A percentile compares a stretch with the other conserved stretches of the same genome.
Evolutionary conservation across 371 early-diverging fungal genomes (phyloP).

Genomic region (Mortierella sp.): DNA sequence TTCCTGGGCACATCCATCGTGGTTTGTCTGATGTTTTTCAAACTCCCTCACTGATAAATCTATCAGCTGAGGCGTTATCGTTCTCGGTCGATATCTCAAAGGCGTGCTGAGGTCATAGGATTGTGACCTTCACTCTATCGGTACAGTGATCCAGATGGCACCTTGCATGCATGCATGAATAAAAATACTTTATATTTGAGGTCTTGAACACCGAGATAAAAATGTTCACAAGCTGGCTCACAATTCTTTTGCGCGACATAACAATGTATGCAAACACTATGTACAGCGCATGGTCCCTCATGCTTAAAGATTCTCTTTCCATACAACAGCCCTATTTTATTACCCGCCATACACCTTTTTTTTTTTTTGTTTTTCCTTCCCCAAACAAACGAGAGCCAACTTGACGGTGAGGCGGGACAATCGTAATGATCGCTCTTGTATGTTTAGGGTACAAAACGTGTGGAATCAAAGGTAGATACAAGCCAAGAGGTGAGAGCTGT

Average conservation of each 20-base stretch:
- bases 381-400: slow-evolving; percentile 5
- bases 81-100: neutral
- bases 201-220: too few relatives aligned
- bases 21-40: too few relatives aligned
- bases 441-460: neutral
- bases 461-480: neutral
- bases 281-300: slow-evolving; percentile 1
- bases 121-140: too few relatives aligned
- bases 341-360: neutral
- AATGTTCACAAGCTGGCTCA: neutral
- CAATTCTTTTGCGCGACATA: slow-evolving; percentile 1
- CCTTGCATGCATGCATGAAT: too few relatives aligned
- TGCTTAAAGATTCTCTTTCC: neutral
- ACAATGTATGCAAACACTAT: neutral
- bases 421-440: neutral
- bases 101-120: too few relatives aligned
- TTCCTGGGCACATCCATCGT: too few relatives aligned
- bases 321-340: neutral
- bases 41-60: too few relatives aligned
- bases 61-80: too few relatives aligned
- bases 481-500: slow-evolving; percentile 1
- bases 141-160: too few relatives aligned
- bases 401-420: slow-evolving; percentile 1
- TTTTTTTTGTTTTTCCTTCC: neutral
- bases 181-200: too few relatives aligned